Evolutionary conservation across 177 flowering plant genomes (phyloP), one percentile per base, ranked within the genome.

Genomic region (Vitis hybrid): DNA sequence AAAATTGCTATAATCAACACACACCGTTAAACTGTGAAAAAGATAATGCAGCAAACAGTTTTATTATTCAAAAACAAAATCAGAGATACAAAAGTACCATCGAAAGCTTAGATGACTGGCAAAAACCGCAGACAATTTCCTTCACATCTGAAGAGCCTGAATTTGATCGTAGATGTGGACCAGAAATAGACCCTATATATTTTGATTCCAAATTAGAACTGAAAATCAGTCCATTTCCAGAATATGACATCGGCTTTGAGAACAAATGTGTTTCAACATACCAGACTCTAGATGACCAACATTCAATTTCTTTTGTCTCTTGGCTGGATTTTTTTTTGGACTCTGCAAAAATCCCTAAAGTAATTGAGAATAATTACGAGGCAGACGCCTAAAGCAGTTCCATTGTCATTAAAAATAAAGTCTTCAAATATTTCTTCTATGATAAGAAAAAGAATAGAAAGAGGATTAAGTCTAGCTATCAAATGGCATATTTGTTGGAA

Each of bases 121-220:
- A 94, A 79, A 94, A 89, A 49, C 85, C 93, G 86, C 98, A 94
- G 51, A 66, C 28, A 57, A 61, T 57, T 66, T 68, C 64, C 50
- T 51, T 60, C 44, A 20, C 51, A 72, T 54, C 19, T 9, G 68
- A 19, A 52, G 56, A 33, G 65, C 72, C 70, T 38, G 77, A 62
- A n/a, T 11, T 44, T 31, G 19, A n/a, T 47, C 70, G 67, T 62
- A 61, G 58, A 7, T 28, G 62, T 66, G 51, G 61, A 80, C 51
- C 72, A 67, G 76, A 31, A 59, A 15, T 28, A 28, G 31, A 28
- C 31, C 31, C 59, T 18, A n/a, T 49, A 20, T 58, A 11, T 44
- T 70, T 67, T n/a, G 56, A 33, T 65, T 75, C 71, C 70, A 24
- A 20, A 14, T 65, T 66, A 59, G 71, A 47, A 15, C 59, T 22